phyloP scores from a whole-genome alignment of 2,329 filamentous ascomycete species.

The Epichloe amarillans region DNA sequence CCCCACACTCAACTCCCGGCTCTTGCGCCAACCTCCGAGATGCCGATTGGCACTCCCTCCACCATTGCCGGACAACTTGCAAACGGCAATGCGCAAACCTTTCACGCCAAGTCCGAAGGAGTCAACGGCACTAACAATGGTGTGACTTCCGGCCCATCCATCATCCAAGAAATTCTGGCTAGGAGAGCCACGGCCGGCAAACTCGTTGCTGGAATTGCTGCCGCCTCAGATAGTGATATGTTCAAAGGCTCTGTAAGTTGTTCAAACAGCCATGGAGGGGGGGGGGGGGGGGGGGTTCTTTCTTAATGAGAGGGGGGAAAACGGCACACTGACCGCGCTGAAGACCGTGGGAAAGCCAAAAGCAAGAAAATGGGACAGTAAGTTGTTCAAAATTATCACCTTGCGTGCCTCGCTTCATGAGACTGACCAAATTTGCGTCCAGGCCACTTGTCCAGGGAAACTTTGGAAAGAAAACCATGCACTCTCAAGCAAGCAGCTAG shows the following conservation, averaged over 20 bases:
- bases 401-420: background rate
- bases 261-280: no score
- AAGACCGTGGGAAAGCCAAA: conserved; percentile 48
- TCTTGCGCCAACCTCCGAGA: background rate
- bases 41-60: conserved; percentile 3
- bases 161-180: conserved; percentile 18
- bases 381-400: conserved; percentile 22
- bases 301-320: background rate
- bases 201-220: conserved; percentile 63
- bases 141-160: conserved; percentile 8
- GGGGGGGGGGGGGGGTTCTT: no score
- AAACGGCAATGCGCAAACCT: conserved; percentile 2
- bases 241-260: conserved; percentile 60
- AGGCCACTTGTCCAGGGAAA: conserved; percentile 54
- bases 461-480: conserved; percentile 45
- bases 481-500: conserved; percentile 75
- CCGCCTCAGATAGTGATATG: conserved; percentile 63
- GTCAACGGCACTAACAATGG: conserved; percentile 8
- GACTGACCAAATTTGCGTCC: background rate
- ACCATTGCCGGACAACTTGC: background rate
- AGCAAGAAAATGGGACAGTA: conserved; percentile 75
- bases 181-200: conserved; percentile 55
- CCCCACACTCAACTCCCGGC: background rate
- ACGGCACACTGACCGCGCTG: background rate
- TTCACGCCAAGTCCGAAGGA: conserved; percentile 7